These are phyloP conservation scores for Monilinia polystroma DNA, from an alignment of 2,329 filamentous ascomycete species.

Conservation along the genomic window DNA sequence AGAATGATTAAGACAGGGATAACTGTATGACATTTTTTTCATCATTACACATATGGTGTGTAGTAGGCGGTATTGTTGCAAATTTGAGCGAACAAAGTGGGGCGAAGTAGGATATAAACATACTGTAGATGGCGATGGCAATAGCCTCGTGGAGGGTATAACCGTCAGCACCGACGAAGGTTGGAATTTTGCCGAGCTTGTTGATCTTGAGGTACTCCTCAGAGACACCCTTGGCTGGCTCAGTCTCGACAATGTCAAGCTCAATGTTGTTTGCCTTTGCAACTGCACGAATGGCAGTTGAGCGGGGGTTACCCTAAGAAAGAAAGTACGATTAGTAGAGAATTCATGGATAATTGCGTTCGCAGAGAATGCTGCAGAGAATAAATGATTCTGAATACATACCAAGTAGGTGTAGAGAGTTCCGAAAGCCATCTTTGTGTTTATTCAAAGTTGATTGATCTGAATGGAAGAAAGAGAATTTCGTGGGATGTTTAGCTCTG, in stretches of 20 bases:
- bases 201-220: conserved; percentile 82
- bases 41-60: conserved; percentile 37
- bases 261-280: conserved; percentile 98
- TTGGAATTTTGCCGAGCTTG: conserved; percentile 86
- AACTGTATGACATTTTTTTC: conserved; percentile 74
- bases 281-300: conserved; percentile 83
- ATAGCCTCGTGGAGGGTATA: conserved; percentile 86
- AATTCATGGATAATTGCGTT: not conserved
- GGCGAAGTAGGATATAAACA: conserved; percentile 46
- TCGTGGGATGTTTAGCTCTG: conserved; percentile 16
- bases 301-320: conserved; percentile 80
- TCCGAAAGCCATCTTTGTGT: conserved; percentile 79
- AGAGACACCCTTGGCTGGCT: conserved; percentile 62
- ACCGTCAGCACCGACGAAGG: conserved; percentile 90
- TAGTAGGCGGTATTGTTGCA: conserved; percentile 22
- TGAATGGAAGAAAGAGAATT: conserved; percentile 17
- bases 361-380: not conserved
- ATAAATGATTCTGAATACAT: conserved; percentile 38
- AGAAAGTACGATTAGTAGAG: conserved; percentile 28
- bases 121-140: conserved; percentile 97
- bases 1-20: conserved; percentile 93
- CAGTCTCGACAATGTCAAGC: conserved; percentile 75
- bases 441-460: conserved; percentile 27
- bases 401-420: conserved; percentile 91
- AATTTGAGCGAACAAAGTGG: conserved; percentile 14